Evolutionary conservation across 129 eudicot species (phyloP), one percentile per base, ranked within the genome.

Genomic region (Logfia minima): DNA sequence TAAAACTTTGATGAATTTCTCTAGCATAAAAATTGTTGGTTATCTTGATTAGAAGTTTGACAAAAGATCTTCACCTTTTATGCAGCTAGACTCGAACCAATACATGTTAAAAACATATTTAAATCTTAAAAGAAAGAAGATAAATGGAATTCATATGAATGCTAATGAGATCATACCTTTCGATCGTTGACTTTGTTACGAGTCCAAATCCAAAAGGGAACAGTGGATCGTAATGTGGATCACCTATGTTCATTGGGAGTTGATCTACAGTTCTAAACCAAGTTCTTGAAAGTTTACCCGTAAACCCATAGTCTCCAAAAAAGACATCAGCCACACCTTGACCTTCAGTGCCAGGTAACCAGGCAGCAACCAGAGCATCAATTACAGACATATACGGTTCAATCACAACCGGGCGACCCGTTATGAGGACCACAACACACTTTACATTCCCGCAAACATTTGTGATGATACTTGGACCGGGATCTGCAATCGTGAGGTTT

Each of bases 301-400:
- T 80, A 39, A 89, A 89, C 18, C 53, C 84, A 75, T 89, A 77
- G 76, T 89, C 91, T 32, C 94, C 91, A 70, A 82, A 89, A 48
- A 89, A 82, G 37, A 87, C 91, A 81, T 89, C 95, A 43, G 95
- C 83, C 65, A 89, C 95, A n/a, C 91, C 95, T 79, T 80, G 89
- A 21, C 89, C 95, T 83, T 89, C 95, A 28, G 84, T 80, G 21
- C 95, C 95, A 5, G 95, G 91, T 77, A 89, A 85, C 95, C 95
- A 89, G 58, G 95, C 95, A 45, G 95, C 95, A 55, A 89, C 95
- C 35, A 89, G 63, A 56, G 88, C 95, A 68, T 89, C 88, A 22
- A 89, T 83, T 3, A 65, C 51, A 11, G 85, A 66, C 73, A 89
- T 59, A 68, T 87, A 89, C 14, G 95, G 91, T 73, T 89, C 89